Base-by-base conservation (phyloP, 176 grass and related monocot species). In the Carex myosuroides region DNA sequence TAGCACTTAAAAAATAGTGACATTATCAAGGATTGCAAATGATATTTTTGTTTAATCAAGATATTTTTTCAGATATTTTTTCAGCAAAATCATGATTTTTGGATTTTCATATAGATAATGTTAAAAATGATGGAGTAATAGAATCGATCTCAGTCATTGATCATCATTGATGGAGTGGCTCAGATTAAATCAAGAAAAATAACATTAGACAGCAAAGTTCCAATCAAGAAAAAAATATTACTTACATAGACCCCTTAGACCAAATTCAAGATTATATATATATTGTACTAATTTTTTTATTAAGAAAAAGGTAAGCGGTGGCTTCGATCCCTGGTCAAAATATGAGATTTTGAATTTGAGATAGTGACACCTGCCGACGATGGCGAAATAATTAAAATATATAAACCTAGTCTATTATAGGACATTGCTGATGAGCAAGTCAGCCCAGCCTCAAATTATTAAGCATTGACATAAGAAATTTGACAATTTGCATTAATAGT, bases 311-410 rank as follows among this genome's bases (percentile, higher is more conserved):
- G n/a, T 50, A 21, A 74, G 44, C 29, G 70, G 44, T 52, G 70
- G 70, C 70, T 74, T n/a, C n/a, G n/a, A n/a, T 74, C 44, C 42
- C 4, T 50, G 21, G 70, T 74, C 70, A 53, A 53, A 70, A 74
- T 21, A 53, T 74, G 70, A 16, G 20, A 74, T 52, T 74, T 74
- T 74, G n/a, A 74, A 74, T 74, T 20, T 74, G 70, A 74, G 70
- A 26, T 9, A 26, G 21, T 14, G 21, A 74, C 44, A 24, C 44
- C 44, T 44, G 1, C 0, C 42, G 69, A 73, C n/a, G 44, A 12
- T 52, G 41, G n/a, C 26, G 70, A 53, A 74, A 52, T 73, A 20
- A 74, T 14, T 74, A 20, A 53, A 74, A 50, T 50, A 24, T 52
- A 6, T 73, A 48, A 6, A 52, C 50, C 41, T 26, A 48, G 8